Percentiles rank a stretch among this genome's conserved stretches.
These are phyloP conservation scores for Amanita thiersii DNA, from an alignment of 768 basidiomycete species.

Conservation along the genomic window DNA sequence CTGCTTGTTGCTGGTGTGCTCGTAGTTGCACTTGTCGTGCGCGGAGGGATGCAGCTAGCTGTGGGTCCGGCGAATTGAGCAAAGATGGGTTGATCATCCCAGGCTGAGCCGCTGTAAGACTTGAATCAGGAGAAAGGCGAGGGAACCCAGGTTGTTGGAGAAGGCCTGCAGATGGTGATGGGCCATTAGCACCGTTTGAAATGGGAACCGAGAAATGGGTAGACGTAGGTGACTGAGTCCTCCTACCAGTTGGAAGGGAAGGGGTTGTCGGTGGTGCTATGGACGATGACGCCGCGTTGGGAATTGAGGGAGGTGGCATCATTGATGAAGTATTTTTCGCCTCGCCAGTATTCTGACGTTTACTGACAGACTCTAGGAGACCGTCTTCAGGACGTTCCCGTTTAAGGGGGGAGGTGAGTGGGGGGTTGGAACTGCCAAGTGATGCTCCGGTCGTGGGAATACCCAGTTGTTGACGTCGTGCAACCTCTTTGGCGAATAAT, in stretches of 20 bases:
- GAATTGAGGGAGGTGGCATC: slow-evolving; percentile 33
- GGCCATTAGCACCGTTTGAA: slow-evolving; percentile 11
- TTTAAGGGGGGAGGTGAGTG: slow-evolving; percentile 25
- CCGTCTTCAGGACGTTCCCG: slow-evolving; percentile 53
- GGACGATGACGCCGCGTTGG: slow-evolving; percentile 16
- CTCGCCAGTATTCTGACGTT: slow-evolving; percentile 68
- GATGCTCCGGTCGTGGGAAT: slow-evolving; percentile 11
- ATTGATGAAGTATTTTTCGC: slow-evolving; percentile 29
- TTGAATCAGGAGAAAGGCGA: slow-evolving; percentile 13
- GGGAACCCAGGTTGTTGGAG: slow-evolving; percentile 11
- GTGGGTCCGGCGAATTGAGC: slow-evolving; percentile 24
- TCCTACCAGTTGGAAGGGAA: neutral
- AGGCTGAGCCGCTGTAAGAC: slow-evolving; percentile 10
- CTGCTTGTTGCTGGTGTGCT: slow-evolving; percentile 23
- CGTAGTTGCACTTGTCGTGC: slow-evolving; percentile 28
- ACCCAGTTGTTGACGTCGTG: slow-evolving; percentile 31
- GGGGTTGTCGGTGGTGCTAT: slow-evolving; percentile 10
- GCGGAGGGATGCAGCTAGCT: slow-evolving; percentile 23
- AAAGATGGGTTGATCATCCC: slow-evolving; percentile 9
- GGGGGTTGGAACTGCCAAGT: slow-evolving; percentile 9
- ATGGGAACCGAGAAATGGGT: slow-evolving; percentile 24
- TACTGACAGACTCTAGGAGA: slow-evolving; percentile 32
- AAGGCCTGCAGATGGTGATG: slow-evolving; percentile 6
- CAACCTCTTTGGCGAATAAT: slow-evolving; percentile 57
- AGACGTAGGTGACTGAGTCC: slow-evolving; percentile 4